These are phyloP conservation scores for Malus fusca DNA, from an alignment of 306 rosid genomes.

Conservation along the genomic window DNA sequence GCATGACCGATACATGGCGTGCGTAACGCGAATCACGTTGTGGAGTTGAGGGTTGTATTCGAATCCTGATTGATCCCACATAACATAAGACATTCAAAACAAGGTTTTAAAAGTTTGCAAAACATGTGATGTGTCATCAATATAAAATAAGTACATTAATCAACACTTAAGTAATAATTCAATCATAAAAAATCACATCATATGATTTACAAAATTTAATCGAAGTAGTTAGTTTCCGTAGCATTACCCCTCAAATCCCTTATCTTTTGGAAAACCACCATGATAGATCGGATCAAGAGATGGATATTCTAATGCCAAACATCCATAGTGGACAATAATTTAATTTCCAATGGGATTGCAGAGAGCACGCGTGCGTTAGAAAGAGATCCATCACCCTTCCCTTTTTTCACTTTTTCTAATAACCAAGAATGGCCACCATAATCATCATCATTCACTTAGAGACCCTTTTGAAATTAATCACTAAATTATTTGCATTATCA, in stretches of 20 bases:
- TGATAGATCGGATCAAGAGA: not conserved
- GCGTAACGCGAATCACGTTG: slow-evolving; percentile 78
- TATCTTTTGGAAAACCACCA: not conserved
- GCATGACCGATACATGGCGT: slow-evolving; percentile 70
- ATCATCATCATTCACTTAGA: not conserved
- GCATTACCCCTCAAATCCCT: not conserved
- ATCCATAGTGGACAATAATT: not conserved
- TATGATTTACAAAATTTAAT: too few relatives aligned
- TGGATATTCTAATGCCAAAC: not conserved
- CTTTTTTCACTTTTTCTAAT: not conserved
- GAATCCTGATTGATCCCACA: slow-evolving; percentile 35
- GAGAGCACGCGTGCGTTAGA: not conserved
- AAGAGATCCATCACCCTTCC: not conserved
- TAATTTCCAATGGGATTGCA: not conserved
- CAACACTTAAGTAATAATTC: too few relatives aligned
- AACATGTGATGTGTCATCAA: too few relatives aligned
- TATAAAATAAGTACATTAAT: too few relatives aligned
- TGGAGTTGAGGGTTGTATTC: slow-evolving; percentile 61
- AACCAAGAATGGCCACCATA: not conserved
- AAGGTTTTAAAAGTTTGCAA: not conserved
- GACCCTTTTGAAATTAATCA: not conserved
- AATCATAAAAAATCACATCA: too few relatives aligned
- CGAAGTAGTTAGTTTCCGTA: too few relatives aligned
- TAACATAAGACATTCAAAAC: not conserved
- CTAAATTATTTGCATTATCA: not conserved